phyloP scores from a whole-genome alignment of 768 basidiomycete species.

The Tricholoma terreum region DNA sequence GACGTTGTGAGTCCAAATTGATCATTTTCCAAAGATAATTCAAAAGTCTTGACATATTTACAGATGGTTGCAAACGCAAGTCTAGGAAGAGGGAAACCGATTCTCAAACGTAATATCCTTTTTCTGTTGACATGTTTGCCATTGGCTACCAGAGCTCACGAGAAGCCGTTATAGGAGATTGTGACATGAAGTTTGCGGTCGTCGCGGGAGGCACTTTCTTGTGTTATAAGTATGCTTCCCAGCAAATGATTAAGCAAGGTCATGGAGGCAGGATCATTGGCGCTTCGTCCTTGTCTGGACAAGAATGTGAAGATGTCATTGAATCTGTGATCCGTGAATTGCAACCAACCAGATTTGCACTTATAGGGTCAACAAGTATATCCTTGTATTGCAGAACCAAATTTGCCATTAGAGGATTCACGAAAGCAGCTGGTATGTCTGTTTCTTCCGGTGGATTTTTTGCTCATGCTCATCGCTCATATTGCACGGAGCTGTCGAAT shows the following conservation, averaged over 20 bases:
- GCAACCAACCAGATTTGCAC: background rate
- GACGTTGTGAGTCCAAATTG: slow-evolving; percentile 26
- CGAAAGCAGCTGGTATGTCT: slow-evolving; percentile 31
- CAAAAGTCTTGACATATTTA: background rate
- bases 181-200: slow-evolving; percentile 21
- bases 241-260: slow-evolving; percentile 38
- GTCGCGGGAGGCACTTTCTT: slow-evolving; percentile 32
- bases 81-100: slow-evolving; percentile 3
- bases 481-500: slow-evolving; percentile 17
- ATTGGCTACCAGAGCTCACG: background rate
- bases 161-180: slow-evolving; percentile 19
- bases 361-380: slow-evolving; percentile 6
- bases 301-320: slow-evolving; percentile 27
- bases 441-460: background rate
- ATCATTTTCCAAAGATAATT: background rate
- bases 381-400: slow-evolving; percentile 35
- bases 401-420: slow-evolving; percentile 42
- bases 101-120: slow-evolving; percentile 8
- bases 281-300: slow-evolving; percentile 36
- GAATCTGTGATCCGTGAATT: background rate
- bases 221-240: slow-evolving; percentile 36
- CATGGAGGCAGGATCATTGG: slow-evolving; percentile 40
- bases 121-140: background rate
- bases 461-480: background rate
- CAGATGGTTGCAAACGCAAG: slow-evolving; percentile 35